Conservation (phyloP, 352 stramenopile species). For the Phytophthora hybrid region DNA sequence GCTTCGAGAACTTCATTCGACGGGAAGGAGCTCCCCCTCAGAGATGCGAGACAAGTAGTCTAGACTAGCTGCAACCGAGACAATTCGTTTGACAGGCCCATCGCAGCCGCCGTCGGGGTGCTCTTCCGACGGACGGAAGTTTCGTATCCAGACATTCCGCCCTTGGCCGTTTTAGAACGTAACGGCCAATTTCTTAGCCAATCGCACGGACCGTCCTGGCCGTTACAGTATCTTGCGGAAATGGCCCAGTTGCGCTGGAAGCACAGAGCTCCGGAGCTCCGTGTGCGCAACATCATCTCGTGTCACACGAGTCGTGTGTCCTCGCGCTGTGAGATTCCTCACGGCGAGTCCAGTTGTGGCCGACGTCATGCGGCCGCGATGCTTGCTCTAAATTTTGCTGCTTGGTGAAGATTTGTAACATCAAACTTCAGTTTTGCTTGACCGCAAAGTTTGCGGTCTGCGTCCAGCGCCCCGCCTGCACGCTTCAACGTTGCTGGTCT, state of each 20-base stretch:
- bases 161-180: background rate
- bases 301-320: too few relatives aligned
- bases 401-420: constrained; percentile 1
- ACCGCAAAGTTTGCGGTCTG: too few relatives aligned
- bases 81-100: background rate
- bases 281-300: background rate
- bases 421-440: constrained; percentile 9
- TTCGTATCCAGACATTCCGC: background rate
- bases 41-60: background rate
- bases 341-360: background rate
- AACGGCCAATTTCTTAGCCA: constrained; percentile 2
- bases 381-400: too few relatives aligned
- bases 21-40: background rate
- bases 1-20: background rate
- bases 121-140: background rate
- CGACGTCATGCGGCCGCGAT: constrained; percentile 4
- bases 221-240: background rate
- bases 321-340: background rate
- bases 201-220: background rate
- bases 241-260: background rate
- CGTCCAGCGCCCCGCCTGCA: too few relatives aligned
- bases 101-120: background rate
- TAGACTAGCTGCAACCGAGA: background rate
- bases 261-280: background rate
- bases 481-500: constrained; percentile 3